phyloP scores from a whole-genome alignment of 306 rosid species.

The Vicia faba region DNA sequence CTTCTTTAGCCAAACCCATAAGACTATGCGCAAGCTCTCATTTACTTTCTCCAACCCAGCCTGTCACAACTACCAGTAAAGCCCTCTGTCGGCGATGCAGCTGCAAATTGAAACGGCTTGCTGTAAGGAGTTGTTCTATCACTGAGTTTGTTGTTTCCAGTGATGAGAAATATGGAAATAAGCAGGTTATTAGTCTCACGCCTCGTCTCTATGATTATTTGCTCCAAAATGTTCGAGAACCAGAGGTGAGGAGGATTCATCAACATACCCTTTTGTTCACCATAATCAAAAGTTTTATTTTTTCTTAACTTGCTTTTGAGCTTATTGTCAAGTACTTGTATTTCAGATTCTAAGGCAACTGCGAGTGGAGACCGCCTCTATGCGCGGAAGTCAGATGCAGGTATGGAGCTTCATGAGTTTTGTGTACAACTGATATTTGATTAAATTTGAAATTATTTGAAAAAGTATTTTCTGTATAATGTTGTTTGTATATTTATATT shows the following conservation, averaged over 20 bases:
- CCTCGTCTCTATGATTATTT: constrained; percentile 74
- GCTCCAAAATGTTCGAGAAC: constrained; percentile 79
- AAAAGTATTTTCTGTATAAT: too few relatives aligned
- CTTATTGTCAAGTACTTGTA: constrained; percentile 31
- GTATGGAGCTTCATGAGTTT: too few relatives aligned
- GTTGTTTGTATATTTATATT: too few relatives aligned
- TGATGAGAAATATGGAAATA: constrained; percentile 67
- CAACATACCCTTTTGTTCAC: constrained; percentile 21
- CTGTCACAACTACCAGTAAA: constrained; percentile 18
- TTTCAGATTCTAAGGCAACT: constrained; percentile 77
- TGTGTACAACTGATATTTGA: too few relatives aligned
- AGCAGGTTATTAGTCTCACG: constrained; percentile 72
- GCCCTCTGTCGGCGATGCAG: background rate
- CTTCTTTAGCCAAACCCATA: constrained; percentile 33
- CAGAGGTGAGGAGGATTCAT: constrained; percentile 71
- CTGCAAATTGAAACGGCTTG: constrained; percentile 37
- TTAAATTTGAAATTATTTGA: too few relatives aligned
- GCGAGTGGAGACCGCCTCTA: constrained; percentile 86
- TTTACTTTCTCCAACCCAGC: constrained; percentile 41
- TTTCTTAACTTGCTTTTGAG: constrained; percentile 25
- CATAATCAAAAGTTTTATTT: background rate
- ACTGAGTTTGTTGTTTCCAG: constrained; percentile 58
- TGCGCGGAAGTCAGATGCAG: constrained; percentile 95
- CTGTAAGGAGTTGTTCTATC: constrained; percentile 44
- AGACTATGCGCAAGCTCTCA: constrained; percentile 31